Evolutionary conservation across 2,329 filamentous ascomycete species (phyloP).

Genomic region (Trichophyton benhamiae): DNA sequence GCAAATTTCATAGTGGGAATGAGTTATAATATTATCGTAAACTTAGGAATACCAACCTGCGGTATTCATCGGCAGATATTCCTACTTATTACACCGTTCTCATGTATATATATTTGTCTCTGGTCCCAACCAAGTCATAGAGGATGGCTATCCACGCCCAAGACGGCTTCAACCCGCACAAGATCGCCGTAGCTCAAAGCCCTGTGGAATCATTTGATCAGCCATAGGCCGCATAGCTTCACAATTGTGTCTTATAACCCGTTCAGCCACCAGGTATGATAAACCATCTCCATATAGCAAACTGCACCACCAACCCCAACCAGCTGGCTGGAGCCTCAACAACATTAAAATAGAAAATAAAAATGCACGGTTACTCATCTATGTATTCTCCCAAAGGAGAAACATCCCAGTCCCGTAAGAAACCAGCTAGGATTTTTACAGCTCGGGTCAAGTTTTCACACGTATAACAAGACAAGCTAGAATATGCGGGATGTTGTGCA

Average conservation of each 20-base stretch:
- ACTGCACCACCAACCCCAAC: background rate
- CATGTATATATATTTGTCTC: background rate
- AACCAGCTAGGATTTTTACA: background rate
- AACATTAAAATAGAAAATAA: background rate
- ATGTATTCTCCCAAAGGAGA: too few relatives aligned
- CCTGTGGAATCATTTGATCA: background rate
- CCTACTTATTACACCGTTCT: too few relatives aligned
- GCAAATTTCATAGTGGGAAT: background rate
- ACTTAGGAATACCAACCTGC: background rate
- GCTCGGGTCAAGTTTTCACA: background rate
- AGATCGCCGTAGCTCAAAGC: background rate
- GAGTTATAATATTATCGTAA: background rate
- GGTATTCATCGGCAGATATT: background rate
- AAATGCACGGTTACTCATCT: background rate
- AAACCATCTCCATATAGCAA: background rate
- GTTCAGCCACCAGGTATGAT: too few relatives aligned
- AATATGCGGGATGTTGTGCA: conserved; percentile 1
- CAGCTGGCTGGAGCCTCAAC: background rate
- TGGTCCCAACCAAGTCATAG: background rate
- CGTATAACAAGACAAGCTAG: background rate
- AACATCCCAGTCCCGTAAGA: background rate
- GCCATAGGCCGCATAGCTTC: background rate
- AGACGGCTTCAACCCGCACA: too few relatives aligned
- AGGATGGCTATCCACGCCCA: too few relatives aligned
- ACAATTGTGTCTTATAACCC: background rate